These are phyloP conservation scores for Monilinia polystroma DNA, from an alignment of 2,329 filamentous ascomycete species.

Conservation along the genomic window DNA sequence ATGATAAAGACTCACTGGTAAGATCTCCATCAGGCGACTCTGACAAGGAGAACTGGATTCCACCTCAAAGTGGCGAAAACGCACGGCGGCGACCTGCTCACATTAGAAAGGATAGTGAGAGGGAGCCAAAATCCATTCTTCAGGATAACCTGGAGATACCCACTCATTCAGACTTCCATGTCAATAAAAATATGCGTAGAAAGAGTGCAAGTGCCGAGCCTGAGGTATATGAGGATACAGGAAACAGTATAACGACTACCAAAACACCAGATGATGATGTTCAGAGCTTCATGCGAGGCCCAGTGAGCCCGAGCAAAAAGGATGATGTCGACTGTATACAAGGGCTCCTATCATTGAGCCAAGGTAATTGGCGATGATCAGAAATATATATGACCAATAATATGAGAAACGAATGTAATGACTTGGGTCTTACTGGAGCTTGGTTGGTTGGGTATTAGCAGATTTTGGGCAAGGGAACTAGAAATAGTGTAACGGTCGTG, in stretches of 20 bases:
- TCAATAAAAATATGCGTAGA: slow-evolving; percentile 30
- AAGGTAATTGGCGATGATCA: slow-evolving; percentile 75
- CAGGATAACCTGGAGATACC: slow-evolving; percentile 35
- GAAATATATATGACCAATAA: background rate
- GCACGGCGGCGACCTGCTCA: slow-evolving; percentile 40
- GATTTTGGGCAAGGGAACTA: background rate
- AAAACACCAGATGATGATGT: slow-evolving; percentile 57
- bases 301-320: slow-evolving; percentile 67
- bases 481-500: slow-evolving; percentile 1
- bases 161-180: slow-evolving; percentile 34
- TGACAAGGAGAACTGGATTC: slow-evolving; percentile 92
- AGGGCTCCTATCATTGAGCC: slow-evolving; percentile 81
- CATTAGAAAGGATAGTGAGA: slow-evolving; percentile 31
- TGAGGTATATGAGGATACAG: slow-evolving; percentile 55
- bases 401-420: slow-evolving; percentile 20
- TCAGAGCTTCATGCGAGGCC: slow-evolving; percentile 68
- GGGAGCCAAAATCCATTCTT: slow-evolving; percentile 31
- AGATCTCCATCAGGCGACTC: slow-evolving; percentile 66
- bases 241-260: slow-evolving; percentile 29
- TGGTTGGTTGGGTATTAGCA: slow-evolving; percentile 18
- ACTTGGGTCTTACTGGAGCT: slow-evolving; percentile 20
- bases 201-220: slow-evolving; percentile 39
- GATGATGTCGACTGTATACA: slow-evolving; percentile 86
- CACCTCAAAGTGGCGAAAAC: slow-evolving; percentile 50
- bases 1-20: slow-evolving; percentile 43